These are phyloP conservation scores for Citrus maxima DNA, from an alignment of 345 rosid species.

Conservation along the genomic window DNA sequence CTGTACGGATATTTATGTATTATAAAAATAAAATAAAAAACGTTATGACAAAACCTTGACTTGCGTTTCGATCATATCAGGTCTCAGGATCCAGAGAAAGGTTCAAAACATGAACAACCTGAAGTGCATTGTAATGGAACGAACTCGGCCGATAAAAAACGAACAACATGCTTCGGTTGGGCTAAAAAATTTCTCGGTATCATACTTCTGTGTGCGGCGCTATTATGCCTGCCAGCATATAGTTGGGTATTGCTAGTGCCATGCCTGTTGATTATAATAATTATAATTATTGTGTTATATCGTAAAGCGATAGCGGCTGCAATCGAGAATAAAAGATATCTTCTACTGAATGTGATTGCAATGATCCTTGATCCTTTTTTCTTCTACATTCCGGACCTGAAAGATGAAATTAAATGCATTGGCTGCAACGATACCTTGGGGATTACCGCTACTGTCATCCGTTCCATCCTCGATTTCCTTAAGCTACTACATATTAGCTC, in stretches of 20 bases:
- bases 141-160: background rate
- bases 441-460: slow-evolving; percentile 4
- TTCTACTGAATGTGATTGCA: background rate
- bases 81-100: background rate
- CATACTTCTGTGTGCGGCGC: background rate
- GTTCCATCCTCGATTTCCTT: slow-evolving; percentile 6
- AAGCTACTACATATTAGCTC: background rate
- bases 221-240: background rate
- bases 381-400: slow-evolving; percentile 2
- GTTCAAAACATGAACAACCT: background rate
- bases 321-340: too few relatives aligned
- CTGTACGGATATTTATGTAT: too few relatives aligned
- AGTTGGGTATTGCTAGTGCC: background rate
- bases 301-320: background rate
- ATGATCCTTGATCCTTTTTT: slow-evolving; percentile 17
- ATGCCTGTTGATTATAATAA: background rate
- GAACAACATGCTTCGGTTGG: too few relatives aligned
- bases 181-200: too few relatives aligned
- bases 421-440: background rate
- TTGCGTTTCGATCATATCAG: background rate
- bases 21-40: too few relatives aligned
- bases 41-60: background rate
- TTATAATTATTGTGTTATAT: background rate
- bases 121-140: too few relatives aligned
- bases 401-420: slow-evolving; percentile 2